Evolutionary conservation across 257 asterid genomes (phyloP).

Genomic region (Perilla frutescens): DNA sequence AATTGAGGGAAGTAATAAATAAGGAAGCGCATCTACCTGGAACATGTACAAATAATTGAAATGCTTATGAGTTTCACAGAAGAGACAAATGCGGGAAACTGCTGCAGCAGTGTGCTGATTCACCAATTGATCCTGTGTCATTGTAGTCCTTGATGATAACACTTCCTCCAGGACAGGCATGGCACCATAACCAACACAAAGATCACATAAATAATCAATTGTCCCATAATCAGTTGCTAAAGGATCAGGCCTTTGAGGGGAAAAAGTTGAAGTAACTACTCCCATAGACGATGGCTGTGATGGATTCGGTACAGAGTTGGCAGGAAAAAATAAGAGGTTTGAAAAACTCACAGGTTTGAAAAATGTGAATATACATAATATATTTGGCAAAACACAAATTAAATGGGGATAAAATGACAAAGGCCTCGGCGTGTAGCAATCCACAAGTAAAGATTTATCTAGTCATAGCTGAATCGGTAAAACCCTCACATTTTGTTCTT

Average conservation of each 20-base stretch:
- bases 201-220: slow-evolving; percentile 84
- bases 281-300: slow-evolving; percentile 71
- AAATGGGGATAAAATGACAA: background rate
- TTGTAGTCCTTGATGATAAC: slow-evolving; percentile 62
- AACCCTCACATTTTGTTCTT: slow-evolving; percentile 48
- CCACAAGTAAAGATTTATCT: background rate
- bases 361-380: background rate
- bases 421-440: background rate
- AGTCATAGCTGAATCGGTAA: slow-evolving; percentile 11
- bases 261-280: slow-evolving; percentile 69
- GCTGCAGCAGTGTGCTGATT: slow-evolving; percentile 87
- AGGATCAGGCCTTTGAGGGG: slow-evolving; percentile 88
- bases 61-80: slow-evolving; percentile 92
- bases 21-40: slow-evolving; percentile 62
- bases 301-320: slow-evolving; percentile 70
- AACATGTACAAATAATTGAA: slow-evolving; percentile 88
- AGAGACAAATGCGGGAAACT: slow-evolving; percentile 84
- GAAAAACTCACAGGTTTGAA: background rate
- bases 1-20: slow-evolving; percentile 28
- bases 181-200: slow-evolving; percentile 88
- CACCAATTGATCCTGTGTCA: slow-evolving; percentile 60
- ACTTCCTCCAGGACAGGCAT: slow-evolving; percentile 89
- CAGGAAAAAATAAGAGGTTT: slow-evolving; percentile 80
- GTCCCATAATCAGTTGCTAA: slow-evolving; percentile 92
- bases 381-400: background rate